A percentile compares a stretch with the other conserved stretches of the same genome.
phyloP scores from a whole-genome alignment of 306 rosid species.

The Astragalus glycyphyllos region DNA sequence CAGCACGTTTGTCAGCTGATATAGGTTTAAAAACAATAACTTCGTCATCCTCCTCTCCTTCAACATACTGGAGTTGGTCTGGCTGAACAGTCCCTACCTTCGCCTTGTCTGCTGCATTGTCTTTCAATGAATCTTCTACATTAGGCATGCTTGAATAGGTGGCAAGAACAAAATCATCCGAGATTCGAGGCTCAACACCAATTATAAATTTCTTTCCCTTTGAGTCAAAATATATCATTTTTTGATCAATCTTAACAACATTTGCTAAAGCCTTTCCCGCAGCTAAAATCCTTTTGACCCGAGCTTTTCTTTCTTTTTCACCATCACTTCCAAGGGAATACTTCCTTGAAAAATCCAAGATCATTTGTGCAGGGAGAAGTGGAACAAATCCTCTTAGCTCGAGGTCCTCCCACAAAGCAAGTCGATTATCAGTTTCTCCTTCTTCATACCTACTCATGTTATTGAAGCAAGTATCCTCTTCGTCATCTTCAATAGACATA shows the following conservation, averaged over 20 bases:
- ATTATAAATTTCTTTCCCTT: slow-evolving; percentile 71
- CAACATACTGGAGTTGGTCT: slow-evolving; percentile 54
- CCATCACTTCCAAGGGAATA: slow-evolving; percentile 71
- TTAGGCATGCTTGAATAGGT: slow-evolving; percentile 46
- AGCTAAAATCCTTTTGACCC: slow-evolving; percentile 77
- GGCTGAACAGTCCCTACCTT: slow-evolving; percentile 47
- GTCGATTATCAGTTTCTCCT: slow-evolving; percentile 86
- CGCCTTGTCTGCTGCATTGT: slow-evolving; percentile 50
- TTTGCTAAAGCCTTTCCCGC: slow-evolving; percentile 87
- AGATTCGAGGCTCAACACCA: slow-evolving; percentile 61
- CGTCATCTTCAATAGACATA: slow-evolving; percentile 63
- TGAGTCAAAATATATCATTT: slow-evolving; percentile 63
- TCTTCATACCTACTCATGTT: slow-evolving; percentile 89
- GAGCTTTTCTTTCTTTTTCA: slow-evolving; percentile 75
- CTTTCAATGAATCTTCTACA: slow-evolving; percentile 51
- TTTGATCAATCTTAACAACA: slow-evolving; percentile 69
- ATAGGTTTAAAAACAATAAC: slow-evolving; percentile 93
- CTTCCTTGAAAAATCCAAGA: slow-evolving; percentile 93
- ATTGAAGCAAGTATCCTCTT: slow-evolving; percentile 83
- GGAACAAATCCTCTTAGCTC: slow-evolving; percentile 94
- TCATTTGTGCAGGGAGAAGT: slow-evolving; percentile 87
- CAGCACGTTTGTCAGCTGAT: slow-evolving; percentile 70
- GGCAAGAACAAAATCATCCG: slow-evolving; percentile 52
- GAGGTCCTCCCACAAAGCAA: slow-evolving; percentile 95
- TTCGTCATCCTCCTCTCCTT: slow-evolving; percentile 92